Evolutionary conservation across 441 rosid species (phyloP).

Genomic region (Pelargonium australe): DNA sequence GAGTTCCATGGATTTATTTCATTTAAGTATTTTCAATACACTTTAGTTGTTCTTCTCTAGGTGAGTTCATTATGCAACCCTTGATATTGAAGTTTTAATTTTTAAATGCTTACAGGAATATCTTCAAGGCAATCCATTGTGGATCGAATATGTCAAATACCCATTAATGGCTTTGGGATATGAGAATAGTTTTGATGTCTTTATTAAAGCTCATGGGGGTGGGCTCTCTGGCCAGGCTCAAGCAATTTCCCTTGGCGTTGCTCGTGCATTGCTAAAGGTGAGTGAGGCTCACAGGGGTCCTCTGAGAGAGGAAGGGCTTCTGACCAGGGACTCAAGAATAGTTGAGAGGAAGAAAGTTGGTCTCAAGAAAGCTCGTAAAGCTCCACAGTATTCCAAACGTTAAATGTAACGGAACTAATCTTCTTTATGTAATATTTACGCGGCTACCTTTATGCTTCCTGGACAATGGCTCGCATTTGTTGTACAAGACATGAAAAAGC

Average conservation of each 20-base stretch:
- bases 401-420: not conserved
- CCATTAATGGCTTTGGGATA: slow-evolving; percentile 73
- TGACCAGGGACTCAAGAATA: slow-evolving; percentile 80
- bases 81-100: slow-evolving; percentile 18
- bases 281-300: slow-evolving; percentile 65
- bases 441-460: not conserved
- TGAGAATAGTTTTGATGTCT: slow-evolving; percentile 73
- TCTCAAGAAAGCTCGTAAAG: slow-evolving; percentile 93
- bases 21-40: not conserved
- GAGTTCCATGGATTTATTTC: not conserved
- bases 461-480: not conserved
- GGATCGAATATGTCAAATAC: slow-evolving; percentile 81
- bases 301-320: slow-evolving; percentile 67
- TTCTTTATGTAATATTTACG: not conserved
- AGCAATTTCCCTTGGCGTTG: slow-evolving; percentile 79
- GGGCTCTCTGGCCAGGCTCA: slow-evolving; percentile 97
- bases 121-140: slow-evolving; percentile 87
- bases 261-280: slow-evolving; percentile 81
- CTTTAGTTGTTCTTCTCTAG: not conserved
- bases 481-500: not conserved
- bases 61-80: not conserved
- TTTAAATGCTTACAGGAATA: slow-evolving; percentile 53
- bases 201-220: slow-evolving; percentile 91
- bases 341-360: slow-evolving; percentile 97
- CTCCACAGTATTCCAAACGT: slow-evolving; percentile 86